These are phyloP conservation scores for Pterocarpus santalinus DNA, from an alignment of 306 rosid species.

Conservation along the genomic window DNA sequence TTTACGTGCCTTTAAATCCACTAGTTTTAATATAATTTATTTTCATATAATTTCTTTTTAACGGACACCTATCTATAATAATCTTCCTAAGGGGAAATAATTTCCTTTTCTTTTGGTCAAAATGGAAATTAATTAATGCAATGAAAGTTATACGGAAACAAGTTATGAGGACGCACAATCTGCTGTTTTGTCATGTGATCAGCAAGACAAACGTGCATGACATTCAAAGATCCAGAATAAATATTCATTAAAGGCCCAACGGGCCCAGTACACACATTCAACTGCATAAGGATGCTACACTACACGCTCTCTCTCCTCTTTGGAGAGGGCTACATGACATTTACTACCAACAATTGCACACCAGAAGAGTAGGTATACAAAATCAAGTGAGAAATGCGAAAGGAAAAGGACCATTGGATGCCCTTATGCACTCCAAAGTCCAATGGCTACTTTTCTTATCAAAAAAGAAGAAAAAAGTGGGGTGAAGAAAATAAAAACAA, in stretches of 20 bases:
- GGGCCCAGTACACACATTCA: conserved; percentile 48
- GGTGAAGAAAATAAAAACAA: not conserved
- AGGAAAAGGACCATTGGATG: conserved; percentile 58
- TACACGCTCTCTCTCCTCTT: conserved; percentile 86
- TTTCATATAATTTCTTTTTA: no score
- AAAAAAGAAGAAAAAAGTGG: conserved; percentile 11
- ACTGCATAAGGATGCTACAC: conserved; percentile 17
- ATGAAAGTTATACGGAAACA: conserved; percentile 20
- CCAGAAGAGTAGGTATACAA: conserved; percentile 30
- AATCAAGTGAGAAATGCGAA: conserved; percentile 28
- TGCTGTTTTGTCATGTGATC: conserved; percentile 36
- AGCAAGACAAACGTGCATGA: conserved; percentile 9
- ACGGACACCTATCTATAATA: no score
- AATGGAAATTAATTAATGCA: conserved; percentile 32
- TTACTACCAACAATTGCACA: conserved; percentile 48
- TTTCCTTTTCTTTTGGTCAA: conserved; percentile 28
- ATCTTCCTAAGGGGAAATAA: no score
- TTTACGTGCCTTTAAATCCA: no score
- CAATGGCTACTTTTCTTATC: conserved; percentile 55
- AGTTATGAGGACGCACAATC: conserved; percentile 43
- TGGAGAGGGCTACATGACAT: conserved; percentile 79
- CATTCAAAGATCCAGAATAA: conserved; percentile 35
- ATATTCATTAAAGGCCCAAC: conserved; percentile 48
- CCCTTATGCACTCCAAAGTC: conserved; percentile 60
- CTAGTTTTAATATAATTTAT: no score